A percentile compares a stretch with the other conserved stretches of the same genome.
Evolutionary conservation across 495 filamentous ascomycete genomes (phyloP).

Genomic region (Chlorociboria aeruginascens): DNA sequence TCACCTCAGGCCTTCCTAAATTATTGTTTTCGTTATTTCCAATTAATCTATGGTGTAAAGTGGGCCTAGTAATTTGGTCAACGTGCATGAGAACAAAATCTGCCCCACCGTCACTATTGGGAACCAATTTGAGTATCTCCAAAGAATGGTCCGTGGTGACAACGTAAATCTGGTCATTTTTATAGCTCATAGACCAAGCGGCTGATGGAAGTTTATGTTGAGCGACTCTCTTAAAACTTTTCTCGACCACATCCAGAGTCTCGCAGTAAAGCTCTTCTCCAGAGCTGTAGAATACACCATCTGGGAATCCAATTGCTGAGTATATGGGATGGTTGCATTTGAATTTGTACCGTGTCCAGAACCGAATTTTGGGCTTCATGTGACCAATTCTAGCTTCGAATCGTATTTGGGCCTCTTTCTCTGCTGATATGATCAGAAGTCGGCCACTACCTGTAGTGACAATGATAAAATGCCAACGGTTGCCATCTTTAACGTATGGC

Average conservation of each 20-base stretch:
- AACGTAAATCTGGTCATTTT: slow-evolving; percentile 29
- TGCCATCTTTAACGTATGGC: slow-evolving; percentile 26
- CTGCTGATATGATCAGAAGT: slow-evolving; percentile 32
- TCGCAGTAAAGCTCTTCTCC: slow-evolving; percentile 33
- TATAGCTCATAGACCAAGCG: slow-evolving; percentile 28
- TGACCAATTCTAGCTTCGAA: not conserved
- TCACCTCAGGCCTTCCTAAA: slow-evolving; percentile 16
- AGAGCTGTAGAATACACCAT: slow-evolving; percentile 34
- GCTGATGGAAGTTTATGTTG: slow-evolving; percentile 29
- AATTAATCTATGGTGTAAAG: slow-evolving; percentile 27
- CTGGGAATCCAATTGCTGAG: slow-evolving; percentile 28
- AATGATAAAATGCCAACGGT: slow-evolving; percentile 33
- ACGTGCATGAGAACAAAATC: slow-evolving; percentile 9
- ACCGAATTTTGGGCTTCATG: slow-evolving; percentile 22
- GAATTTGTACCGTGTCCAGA: slow-evolving; percentile 31
- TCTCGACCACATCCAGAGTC: slow-evolving; percentile 28
- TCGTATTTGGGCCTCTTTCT: slow-evolving; percentile 9
- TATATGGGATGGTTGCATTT: slow-evolving; percentile 28
- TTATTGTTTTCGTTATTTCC: slow-evolving; percentile 7
- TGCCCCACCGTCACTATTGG: slow-evolving; percentile 12
- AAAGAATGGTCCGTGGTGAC: slow-evolving; percentile 34
- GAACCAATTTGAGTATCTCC: slow-evolving; percentile 22
- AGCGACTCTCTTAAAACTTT: slow-evolving; percentile 28
- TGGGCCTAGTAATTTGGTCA: slow-evolving; percentile 16
- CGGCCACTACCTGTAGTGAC: slow-evolving; percentile 28